These are phyloP conservation scores for Thermomucor indicae-seudaticae DNA, from an alignment of 371 early-diverging fungal genomes.

Conservation along the genomic window DNA sequence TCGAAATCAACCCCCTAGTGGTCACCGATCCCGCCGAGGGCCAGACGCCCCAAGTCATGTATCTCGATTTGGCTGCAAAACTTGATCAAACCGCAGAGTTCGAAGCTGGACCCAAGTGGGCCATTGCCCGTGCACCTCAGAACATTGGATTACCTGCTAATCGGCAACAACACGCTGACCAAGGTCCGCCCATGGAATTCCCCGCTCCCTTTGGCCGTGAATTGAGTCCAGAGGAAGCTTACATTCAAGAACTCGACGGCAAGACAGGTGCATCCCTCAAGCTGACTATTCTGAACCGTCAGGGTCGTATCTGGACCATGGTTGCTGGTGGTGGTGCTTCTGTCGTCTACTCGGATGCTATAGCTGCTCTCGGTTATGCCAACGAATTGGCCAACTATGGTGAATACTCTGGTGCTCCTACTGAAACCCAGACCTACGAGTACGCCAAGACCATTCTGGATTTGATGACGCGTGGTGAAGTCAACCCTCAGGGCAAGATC, in stretches of 20 bases:
- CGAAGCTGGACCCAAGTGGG: slow-evolving; percentile 91
- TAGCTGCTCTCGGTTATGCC: slow-evolving; percentile 92
- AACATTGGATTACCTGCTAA: slow-evolving; percentile 45
- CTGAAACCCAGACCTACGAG: slow-evolving; percentile 97
- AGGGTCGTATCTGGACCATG: slow-evolving; percentile 98
- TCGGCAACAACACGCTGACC: slow-evolving; percentile 50
- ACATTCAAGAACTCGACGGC: slow-evolving; percentile 94
- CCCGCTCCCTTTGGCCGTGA: slow-evolving; percentile 98
- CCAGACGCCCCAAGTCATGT: slow-evolving; percentile 71
- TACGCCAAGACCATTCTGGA: slow-evolving; percentile 97
- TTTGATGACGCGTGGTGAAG: slow-evolving; percentile 90
- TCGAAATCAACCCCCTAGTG: slow-evolving; percentile 98
- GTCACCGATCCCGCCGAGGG: slow-evolving; percentile 71
- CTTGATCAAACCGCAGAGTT: slow-evolving; percentile 98
- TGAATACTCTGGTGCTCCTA: slow-evolving; percentile 98
- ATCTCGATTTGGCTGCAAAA: slow-evolving; percentile 96
- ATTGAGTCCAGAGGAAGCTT: slow-evolving; percentile 93
- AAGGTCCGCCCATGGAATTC: slow-evolving; percentile 93
- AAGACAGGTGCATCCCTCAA: slow-evolving; percentile 98
- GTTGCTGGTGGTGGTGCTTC: slow-evolving; percentile 99
- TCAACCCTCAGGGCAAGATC: slow-evolving; percentile 87
- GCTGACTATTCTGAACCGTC: slow-evolving; percentile 91
- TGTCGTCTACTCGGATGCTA: slow-evolving; percentile 96
- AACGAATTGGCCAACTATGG: slow-evolving; percentile 98
- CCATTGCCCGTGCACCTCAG: slow-evolving; percentile 69